Conservation (phyloP, 768 basidiomycete genomes). For the Hericium coralloides region DNA sequence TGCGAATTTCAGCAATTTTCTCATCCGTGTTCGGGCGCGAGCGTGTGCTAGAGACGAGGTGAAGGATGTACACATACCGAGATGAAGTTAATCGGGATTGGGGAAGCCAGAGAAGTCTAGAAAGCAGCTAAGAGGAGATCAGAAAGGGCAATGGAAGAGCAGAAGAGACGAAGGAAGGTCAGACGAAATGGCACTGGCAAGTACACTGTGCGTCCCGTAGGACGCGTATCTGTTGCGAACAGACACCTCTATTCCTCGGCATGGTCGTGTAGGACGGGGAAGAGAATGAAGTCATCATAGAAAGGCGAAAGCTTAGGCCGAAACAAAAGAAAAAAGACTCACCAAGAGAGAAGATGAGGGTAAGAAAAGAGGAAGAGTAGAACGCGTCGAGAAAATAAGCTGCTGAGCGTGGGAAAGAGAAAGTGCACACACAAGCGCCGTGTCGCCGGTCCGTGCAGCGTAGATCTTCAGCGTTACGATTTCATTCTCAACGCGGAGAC, state of each 20-base stretch:
- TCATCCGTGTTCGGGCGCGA: constrained; percentile 6
- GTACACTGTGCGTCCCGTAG: constrained; percentile 58
- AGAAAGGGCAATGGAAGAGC: not conserved
- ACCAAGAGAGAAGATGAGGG: not conserved
- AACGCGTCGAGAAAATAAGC: too few species aligned
- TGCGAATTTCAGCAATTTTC: constrained; percentile 65
- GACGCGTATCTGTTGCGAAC: constrained; percentile 69
- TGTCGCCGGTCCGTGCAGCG: too few species aligned
- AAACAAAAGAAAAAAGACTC: not conserved
- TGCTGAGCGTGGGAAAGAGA: too few species aligned
- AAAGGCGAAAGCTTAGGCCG: not conserved
- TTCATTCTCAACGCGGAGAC: too few species aligned
- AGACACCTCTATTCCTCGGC: constrained; percentile 73
- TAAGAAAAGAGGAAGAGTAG: not conserved
- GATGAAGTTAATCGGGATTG: not conserved
- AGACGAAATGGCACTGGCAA: constrained; percentile 89
- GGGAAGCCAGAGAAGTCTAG: not conserved
- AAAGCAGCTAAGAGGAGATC: too few species aligned
- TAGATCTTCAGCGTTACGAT: too few species aligned
- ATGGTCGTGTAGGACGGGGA: constrained; percentile 90
- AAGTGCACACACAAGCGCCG: too few species aligned
- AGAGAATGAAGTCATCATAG: constrained; percentile 75
- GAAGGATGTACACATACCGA: constrained; percentile 63
- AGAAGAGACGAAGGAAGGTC: constrained; percentile 25
- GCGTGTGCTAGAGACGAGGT: constrained; percentile 85